Conservation (phyloP, 352 stramenopile genomes). For the Phytophthora pini region DNA sequence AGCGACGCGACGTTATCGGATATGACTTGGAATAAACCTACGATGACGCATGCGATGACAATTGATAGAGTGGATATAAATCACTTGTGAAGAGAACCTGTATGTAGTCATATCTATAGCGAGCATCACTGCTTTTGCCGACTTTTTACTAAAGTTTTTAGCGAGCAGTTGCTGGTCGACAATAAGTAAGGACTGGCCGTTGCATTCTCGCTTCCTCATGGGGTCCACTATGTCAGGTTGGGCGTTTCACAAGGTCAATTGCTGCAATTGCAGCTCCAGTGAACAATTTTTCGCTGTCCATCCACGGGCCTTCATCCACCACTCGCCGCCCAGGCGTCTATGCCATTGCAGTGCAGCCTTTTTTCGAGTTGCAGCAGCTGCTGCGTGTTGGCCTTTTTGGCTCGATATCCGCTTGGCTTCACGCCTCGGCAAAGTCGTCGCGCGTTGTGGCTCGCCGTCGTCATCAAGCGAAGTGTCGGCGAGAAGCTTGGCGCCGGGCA, state of each 20-base stretch:
- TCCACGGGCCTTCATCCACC: not conserved
- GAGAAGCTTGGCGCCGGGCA: slow-evolving; percentile 5
- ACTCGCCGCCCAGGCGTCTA: not conserved
- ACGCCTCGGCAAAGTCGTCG: slow-evolving; percentile 14
- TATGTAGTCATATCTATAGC: slow-evolving; percentile 1
- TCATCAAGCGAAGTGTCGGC: slow-evolving; percentile 26
- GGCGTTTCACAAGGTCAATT: slow-evolving; percentile 14
- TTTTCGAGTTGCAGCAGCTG: slow-evolving; percentile 45
- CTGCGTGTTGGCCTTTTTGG: slow-evolving; percentile 28
- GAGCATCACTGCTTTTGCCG: not conserved
- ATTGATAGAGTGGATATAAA: not conserved
- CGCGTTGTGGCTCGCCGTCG: slow-evolving; percentile 17
- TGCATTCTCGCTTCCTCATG: slow-evolving; percentile 5
- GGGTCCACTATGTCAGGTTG: not conserved
- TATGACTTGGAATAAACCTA: slow-evolving; percentile 3
- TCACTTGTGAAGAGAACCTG: not conserved
- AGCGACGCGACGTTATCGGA: slow-evolving; percentile 13
- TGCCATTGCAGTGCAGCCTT: slow-evolving; percentile 19
- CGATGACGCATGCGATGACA: not conserved
- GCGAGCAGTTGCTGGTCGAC: too few species aligned
- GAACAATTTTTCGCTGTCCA: slow-evolving; percentile 7
- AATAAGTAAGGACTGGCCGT: not conserved
- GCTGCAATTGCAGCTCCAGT: not conserved
- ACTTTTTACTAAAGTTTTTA: not conserved
- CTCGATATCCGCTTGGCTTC: slow-evolving; percentile 22